A percentile compares a stretch with the other conserved stretches of the same genome.
Evolutionary conservation across 306 rosid species (phyloP).

Genomic region (Sesbania bispinosa): DNA sequence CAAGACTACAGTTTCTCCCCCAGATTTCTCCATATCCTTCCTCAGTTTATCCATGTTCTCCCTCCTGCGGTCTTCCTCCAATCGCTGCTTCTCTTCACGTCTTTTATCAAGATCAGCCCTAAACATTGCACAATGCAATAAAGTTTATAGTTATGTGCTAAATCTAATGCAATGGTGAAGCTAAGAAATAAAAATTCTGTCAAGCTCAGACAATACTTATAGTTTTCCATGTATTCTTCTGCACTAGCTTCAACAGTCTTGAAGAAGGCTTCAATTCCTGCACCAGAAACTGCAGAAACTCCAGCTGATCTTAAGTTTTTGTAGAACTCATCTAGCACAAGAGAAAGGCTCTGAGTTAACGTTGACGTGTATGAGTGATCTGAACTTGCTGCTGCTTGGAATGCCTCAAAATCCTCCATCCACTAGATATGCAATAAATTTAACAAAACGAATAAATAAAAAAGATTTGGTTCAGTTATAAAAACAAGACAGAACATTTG

Average conservation of each 20-base stretch:
- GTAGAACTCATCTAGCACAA: slow-evolving; percentile 79
- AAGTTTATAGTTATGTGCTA: not conserved
- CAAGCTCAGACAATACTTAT: slow-evolving; percentile 45
- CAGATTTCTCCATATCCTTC: slow-evolving; percentile 66
- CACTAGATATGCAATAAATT: slow-evolving; percentile 47
- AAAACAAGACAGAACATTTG: not conserved
- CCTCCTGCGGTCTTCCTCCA: slow-evolving; percentile 68
- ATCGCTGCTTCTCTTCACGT: slow-evolving; percentile 58
- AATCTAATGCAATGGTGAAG: not conserved
- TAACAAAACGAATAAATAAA: not conserved
- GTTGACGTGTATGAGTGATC: slow-evolving; percentile 59
- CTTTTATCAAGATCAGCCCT: slow-evolving; percentile 83
- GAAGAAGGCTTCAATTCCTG: slow-evolving; percentile 75
- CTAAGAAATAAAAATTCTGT: not conserved
- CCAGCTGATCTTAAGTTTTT: slow-evolving; percentile 75
- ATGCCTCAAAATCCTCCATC: slow-evolving; percentile 88
- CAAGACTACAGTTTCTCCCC: slow-evolving; percentile 63
- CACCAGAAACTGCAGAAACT: slow-evolving; percentile 77
- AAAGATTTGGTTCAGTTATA: not conserved
- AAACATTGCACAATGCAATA: slow-evolving; percentile 6
- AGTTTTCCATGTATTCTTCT: slow-evolving; percentile 74
- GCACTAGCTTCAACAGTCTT: slow-evolving; percentile 66
- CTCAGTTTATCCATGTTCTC: slow-evolving; percentile 68
- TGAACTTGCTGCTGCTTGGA: slow-evolving; percentile 62
- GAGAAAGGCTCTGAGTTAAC: slow-evolving; percentile 69